Percentiles rank a stretch among this genome's conserved stretches.
These are phyloP conservation scores for Cryptococcus wingfieldii DNA, from an alignment of 1,284 basidiomycete species.

Conservation along the genomic window DNA sequence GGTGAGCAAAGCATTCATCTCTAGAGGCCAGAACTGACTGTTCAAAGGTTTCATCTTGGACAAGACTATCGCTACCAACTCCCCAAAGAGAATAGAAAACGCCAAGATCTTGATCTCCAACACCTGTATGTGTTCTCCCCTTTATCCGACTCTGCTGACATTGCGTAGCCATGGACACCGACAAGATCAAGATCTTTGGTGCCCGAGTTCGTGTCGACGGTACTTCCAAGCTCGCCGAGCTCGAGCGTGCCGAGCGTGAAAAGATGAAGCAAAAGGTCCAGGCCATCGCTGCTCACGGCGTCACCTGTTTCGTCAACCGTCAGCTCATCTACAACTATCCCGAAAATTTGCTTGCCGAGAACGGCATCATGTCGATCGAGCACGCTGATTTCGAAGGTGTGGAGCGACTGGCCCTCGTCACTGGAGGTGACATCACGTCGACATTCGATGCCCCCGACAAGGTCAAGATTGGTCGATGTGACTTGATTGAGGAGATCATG, in stretches of 20 bases:
- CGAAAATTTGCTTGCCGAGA: slow-evolving; percentile 86
- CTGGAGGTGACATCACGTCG: slow-evolving; percentile 94
- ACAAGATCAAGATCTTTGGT: slow-evolving; percentile 99
- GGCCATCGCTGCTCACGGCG: slow-evolving; percentile 87
- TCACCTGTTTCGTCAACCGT: slow-evolving; percentile 97
- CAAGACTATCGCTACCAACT: slow-evolving; percentile 92
- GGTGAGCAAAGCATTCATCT: slow-evolving; percentile 52
- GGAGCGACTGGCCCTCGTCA: slow-evolving; percentile 90
- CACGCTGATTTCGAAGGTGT: slow-evolving; percentile 99
- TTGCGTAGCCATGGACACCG: slow-evolving; percentile 91
- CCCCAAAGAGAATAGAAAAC: slow-evolving; percentile 89
- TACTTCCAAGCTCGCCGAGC: slow-evolving; percentile 93
- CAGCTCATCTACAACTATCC: slow-evolving; percentile 99
- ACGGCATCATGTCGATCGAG: slow-evolving; percentile 94
- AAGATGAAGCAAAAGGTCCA: slow-evolving; percentile 99
- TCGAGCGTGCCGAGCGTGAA: slow-evolving; percentile 96
- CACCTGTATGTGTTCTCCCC: slow-evolving; percentile 62
- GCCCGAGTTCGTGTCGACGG: slow-evolving; percentile 93
- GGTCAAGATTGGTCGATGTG: slow-evolving; percentile 89
- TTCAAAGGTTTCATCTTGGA: slow-evolving; percentile 88
- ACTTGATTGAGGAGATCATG: slow-evolving; percentile 97
- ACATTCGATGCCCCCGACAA: slow-evolving; percentile 93
- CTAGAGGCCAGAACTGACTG: slow-evolving; percentile 3
- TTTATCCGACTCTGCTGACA: slow-evolving; percentile 7
- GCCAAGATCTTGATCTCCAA: slow-evolving; percentile 97